Evolutionary conservation across 2,329 filamentous ascomycete genomes (phyloP), one percentile per base, ranked within the genome.

Genomic region (Fusarium nisikadoi): DNA sequence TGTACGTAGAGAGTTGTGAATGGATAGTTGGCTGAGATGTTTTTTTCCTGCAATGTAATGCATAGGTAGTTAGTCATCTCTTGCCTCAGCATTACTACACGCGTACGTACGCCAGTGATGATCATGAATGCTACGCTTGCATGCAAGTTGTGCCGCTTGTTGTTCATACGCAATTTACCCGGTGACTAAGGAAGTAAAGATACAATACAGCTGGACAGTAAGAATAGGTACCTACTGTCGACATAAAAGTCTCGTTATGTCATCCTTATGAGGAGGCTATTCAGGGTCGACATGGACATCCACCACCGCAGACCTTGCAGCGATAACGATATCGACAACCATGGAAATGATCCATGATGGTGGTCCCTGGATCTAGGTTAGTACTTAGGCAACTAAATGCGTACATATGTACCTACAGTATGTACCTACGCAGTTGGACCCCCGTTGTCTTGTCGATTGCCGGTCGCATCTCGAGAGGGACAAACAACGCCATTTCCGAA

Each of bases 41-140:
- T 62, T 54, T 42, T 16, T 19, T 36, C 31, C 35, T 52, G 33
- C 43, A 41, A 46, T 61, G 38, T 29, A 45, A 55, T 50, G 63
- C 41, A 53, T 62, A 50, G 23, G 23, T 25, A 25, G 23, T 25
- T 25, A 25, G 62, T 71, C 57, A 45, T 72, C 29, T 69, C 58
- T 72, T 72, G 68, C 53, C 69, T 64, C 63, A 68, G 63, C 63
- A 55, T 72, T 67, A 57, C 36, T 69, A 54, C 25, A 71, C 29
- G 35, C 33, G 31, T 46, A 65, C 43, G 33, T 66, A 41, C 33
- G 23, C 55, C 36, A 57, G 41, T 45, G 38, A 62, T 47, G 55
- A 46, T 27, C 49, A 64, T 41, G 50, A 50, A 65, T 69, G 60
- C 25, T 58, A 70, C 47, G 41, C 27, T 60, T 23, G 29, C n/a